Percentiles rank a stretch among this genome's conserved stretches.
Conservation (phyloP, 1,284 basidiomycete species). For the Caloboletus firmus region DNA sequence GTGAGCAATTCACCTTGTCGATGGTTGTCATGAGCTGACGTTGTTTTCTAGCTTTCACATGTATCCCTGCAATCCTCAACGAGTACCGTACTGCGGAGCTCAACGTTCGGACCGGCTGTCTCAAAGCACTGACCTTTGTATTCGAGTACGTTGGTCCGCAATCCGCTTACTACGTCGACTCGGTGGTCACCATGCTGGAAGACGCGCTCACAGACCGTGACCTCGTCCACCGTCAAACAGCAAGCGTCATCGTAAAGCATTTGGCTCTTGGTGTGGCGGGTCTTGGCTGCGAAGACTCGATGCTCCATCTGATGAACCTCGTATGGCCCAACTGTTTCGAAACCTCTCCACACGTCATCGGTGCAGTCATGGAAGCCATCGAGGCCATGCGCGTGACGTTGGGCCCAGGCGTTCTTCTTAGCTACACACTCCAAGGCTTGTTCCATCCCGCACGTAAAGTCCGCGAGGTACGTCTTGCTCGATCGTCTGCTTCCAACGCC, state of each 20-base stretch:
- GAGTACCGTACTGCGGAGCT: conserved; percentile 98
- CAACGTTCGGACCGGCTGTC: conserved; percentile 98
- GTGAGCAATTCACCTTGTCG: conserved; percentile 45
- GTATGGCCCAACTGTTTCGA: conserved; percentile 99
- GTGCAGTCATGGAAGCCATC: conserved; percentile 93
- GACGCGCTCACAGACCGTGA: conserved; percentile 98
- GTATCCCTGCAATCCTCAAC: conserved; percentile 97
- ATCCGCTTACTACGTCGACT: conserved; percentile 97
- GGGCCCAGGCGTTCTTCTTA: conserved; percentile 90
- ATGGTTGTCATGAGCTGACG: conserved; percentile 17
- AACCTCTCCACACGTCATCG: conserved; percentile 97
- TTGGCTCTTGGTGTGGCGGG: conserved; percentile 96
- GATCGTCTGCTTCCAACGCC: conserved; percentile 5
- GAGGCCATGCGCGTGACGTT: conserved; percentile 96
- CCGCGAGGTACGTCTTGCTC: conserved; percentile 66
- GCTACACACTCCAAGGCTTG: conserved; percentile 88
- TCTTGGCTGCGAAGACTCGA: conserved; percentile 95
- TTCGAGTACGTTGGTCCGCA: conserved; percentile 99
- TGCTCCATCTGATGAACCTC: conserved; percentile 96
- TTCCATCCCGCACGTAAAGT: conserved; percentile 98
- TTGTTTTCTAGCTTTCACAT: conserved; percentile 79
- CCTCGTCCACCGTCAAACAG: conserved; percentile 97
- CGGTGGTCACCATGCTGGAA: conserved; percentile 95
- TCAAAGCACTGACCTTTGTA: conserved; percentile 97
- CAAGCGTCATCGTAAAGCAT: conserved; percentile 99